Evolutionary conservation across 1,284 basidiomycete genomes (phyloP).

Genomic region (Heterobasidion parviporum): DNA sequence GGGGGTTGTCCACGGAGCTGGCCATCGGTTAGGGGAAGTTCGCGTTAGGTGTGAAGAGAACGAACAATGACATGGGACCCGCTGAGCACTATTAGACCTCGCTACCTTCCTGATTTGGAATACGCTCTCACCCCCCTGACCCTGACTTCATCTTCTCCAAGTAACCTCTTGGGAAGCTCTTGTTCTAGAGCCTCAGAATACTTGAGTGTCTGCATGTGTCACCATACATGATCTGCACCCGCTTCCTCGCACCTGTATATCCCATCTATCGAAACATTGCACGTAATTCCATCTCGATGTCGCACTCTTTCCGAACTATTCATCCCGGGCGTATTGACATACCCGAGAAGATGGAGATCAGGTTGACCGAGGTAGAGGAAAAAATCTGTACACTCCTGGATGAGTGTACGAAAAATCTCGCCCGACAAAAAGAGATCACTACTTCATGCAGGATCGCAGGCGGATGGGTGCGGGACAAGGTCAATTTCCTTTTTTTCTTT

Average conservation of each 20-base stretch:
- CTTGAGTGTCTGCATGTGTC: too few species aligned
- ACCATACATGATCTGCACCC: too few species aligned
- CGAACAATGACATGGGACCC: too few species aligned
- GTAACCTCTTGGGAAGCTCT: too few species aligned
- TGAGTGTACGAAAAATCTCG: constrained; percentile 52
- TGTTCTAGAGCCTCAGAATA: too few species aligned
- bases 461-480: constrained; percentile 98
- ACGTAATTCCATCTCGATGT: constrained; percentile 1
- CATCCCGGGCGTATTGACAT: constrained; percentile 9
- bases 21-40: background rate
- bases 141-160: too few species aligned
- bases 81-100: too few species aligned
- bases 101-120: too few species aligned
- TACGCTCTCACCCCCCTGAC: too few species aligned
- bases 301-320: constrained; percentile 8
- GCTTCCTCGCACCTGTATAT: too few species aligned
- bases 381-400: constrained; percentile 60
- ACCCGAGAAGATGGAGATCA: constrained; percentile 25
- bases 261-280: background rate
- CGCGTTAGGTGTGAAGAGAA: background rate
- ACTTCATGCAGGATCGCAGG: constrained; percentile 85
- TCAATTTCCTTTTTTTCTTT: constrained; percentile 25
- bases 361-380: constrained; percentile 49
- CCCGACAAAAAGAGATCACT: constrained; percentile 37
- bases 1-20: background rate